A percentile compares a stretch with the other conserved stretches of the same genome.
These are phyloP conservation scores for Haematococcus sp. DNA, from an alignment of 139 green algal species.

Conservation along the genomic window DNA sequence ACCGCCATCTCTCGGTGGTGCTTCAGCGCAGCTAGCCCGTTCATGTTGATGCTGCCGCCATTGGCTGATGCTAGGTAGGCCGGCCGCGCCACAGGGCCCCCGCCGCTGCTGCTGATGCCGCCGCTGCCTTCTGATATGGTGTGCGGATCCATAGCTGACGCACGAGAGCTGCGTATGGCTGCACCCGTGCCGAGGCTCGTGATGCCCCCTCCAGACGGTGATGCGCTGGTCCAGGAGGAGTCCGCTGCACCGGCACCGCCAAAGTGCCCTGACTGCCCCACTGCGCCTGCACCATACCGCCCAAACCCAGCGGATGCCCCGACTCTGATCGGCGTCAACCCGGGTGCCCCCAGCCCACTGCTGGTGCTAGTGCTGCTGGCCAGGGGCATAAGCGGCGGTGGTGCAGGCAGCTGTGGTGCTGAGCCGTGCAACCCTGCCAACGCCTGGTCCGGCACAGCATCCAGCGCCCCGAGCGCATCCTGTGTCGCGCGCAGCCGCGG, in stretches of 20 bases:
- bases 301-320: too few species aligned
- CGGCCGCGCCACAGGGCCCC: not conserved
- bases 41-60: not conserved
- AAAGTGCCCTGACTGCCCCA: too few species aligned
- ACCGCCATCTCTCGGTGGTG: constrained; percentile 2
- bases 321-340: not conserved
- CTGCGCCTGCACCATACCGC: too few species aligned
- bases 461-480: not conserved
- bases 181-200: not conserved
- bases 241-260: too few species aligned
- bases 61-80: too few species aligned
- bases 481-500: constrained; percentile 4
- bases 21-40: not conserved
- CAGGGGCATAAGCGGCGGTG: not conserved
- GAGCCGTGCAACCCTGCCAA: not conserved
- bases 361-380: constrained; percentile 4
- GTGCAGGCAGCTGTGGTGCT: not conserved
- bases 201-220: too few species aligned
- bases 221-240: too few species aligned
- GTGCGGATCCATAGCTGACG: not conserved
- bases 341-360: constrained; percentile 6
- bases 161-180: not conserved
- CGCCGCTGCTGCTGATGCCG: not conserved
- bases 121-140: not conserved
- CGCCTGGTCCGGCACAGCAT: not conserved